Evolutionary conservation across 2,329 filamentous ascomycete species (phyloP).

Genomic region (Monilinia aucupariae): DNA sequence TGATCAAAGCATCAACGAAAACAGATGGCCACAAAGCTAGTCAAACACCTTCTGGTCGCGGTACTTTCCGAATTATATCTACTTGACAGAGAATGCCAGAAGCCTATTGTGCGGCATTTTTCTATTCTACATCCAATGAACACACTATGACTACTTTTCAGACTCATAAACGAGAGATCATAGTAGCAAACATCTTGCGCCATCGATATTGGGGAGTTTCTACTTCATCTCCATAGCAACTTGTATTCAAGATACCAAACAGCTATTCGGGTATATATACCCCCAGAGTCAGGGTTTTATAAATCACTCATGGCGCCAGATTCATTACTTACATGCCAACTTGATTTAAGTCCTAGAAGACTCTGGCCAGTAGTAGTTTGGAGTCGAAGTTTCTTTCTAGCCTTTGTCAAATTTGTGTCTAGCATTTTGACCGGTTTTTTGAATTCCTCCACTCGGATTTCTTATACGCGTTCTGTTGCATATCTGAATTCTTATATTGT

Average conservation of each 20-base stretch:
- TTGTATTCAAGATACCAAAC: neutral
- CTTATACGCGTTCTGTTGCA: neutral
- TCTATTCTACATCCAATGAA: neutral
- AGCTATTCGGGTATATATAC: no score
- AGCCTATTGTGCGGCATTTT: neutral
- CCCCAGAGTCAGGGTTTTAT: no score
- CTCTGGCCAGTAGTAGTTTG: no score
- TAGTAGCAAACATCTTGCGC: neutral
- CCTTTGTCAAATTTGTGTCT: no score
- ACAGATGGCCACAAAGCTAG: neutral
- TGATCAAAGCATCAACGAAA: neutral
- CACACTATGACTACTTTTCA: neutral
- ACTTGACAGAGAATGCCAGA: neutral
- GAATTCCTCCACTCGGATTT: neutral
- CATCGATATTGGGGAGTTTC: neutral
- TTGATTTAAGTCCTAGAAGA: no score
- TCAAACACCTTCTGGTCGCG: neutral
- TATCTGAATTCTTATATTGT: neutral
- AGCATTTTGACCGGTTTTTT: neutral
- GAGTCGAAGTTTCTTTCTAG: neutral
- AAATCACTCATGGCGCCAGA: no score
- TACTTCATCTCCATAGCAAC: neutral
- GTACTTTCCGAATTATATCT: neutral
- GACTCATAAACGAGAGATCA: neutral
- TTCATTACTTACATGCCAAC: no score